Evolutionary conservation across 2,329 filamentous ascomycete species (phyloP).

Genomic region (Aspergillus carbonarius): DNA sequence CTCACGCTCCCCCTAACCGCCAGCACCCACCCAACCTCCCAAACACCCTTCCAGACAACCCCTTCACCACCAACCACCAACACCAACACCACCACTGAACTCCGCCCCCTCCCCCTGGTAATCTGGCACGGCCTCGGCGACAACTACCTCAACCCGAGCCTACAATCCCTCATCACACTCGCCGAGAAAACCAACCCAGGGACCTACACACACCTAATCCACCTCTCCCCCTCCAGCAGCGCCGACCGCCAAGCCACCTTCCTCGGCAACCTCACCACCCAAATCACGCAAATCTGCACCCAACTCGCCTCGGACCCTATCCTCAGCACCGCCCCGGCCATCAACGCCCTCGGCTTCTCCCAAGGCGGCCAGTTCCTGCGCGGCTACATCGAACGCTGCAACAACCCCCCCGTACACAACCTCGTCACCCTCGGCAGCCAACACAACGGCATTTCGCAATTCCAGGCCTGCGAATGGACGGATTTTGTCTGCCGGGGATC

Average conservation of each 20-base stretch:
- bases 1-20: slow-evolving; percentile 18
- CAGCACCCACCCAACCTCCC: slow-evolving; percentile 16
- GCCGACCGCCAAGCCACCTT: slow-evolving; percentile 82
- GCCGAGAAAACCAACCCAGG: slow-evolving; percentile 73
- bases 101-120: slow-evolving; percentile 72
- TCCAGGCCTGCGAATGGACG: slow-evolving; percentile 66
- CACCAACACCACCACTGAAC: slow-evolving; percentile 23
- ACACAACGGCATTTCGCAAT: slow-evolving; percentile 87
- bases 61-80: slow-evolving; percentile 8
- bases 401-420: slow-evolving; percentile 68
- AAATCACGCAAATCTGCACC: slow-evolving; percentile 75
- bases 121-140: slow-evolving; percentile 86
- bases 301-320: slow-evolving; percentile 74
- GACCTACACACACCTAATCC: slow-evolving; percentile 79
- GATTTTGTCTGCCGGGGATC: slow-evolving; percentile 83
- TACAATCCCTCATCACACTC: slow-evolving; percentile 69
- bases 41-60: background rate
- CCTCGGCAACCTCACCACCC: slow-evolving; percentile 81
- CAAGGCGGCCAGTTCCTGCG: slow-evolving; percentile 97
- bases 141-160: slow-evolving; percentile 70
- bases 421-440: slow-evolving; percentile 87
- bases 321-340: slow-evolving; percentile 74
- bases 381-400: slow-evolving; percentile 85
- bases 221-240: slow-evolving; percentile 63
- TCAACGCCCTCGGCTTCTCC: slow-evolving; percentile 92